Conservation (phyloP, 1,139 yeast species). For the Candida albicans region DNA sequence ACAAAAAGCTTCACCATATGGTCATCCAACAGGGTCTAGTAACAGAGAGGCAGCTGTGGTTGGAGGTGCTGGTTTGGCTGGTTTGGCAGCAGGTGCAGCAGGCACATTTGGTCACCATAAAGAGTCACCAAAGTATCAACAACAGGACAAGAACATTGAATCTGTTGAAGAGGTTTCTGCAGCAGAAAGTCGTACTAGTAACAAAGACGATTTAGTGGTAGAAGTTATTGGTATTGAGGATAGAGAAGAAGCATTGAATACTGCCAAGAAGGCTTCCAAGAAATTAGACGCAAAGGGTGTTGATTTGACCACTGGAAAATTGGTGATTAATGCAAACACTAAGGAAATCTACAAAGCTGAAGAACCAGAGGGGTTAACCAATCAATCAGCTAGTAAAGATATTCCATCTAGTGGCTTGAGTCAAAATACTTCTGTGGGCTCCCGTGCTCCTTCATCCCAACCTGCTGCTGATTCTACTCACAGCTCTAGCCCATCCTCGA, state of each 20-base stretch:
- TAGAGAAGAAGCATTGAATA: constrained; percentile 30
- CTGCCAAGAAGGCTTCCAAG: constrained; percentile 39
- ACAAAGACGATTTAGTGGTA: constrained; percentile 25
- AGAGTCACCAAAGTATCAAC: constrained; percentile 1
- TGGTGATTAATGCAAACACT: constrained; percentile 37
- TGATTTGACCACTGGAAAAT: constrained; percentile 36
- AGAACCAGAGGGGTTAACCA: not conserved
- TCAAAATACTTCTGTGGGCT: not conserved
- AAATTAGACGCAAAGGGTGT: constrained; percentile 36
- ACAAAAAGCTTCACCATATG: constrained; percentile 2
- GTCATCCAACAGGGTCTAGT: constrained; percentile 7
- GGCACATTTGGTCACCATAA: constrained; percentile 1
- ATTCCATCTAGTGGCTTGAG: not conserved
- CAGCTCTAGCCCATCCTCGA: not conserved
- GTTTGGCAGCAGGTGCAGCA: constrained; percentile 5
- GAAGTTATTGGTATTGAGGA: constrained; percentile 42
- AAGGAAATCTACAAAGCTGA: constrained; percentile 30
- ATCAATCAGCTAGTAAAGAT: not conserved
- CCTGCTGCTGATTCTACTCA: not conserved
- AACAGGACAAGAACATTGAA: constrained; percentile 3
- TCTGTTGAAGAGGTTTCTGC: constrained; percentile 8
- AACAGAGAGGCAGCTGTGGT: constrained; percentile 12
- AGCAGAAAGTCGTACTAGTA: constrained; percentile 7
- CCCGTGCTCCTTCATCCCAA: not conserved
- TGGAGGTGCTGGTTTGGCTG: constrained; percentile 10